Base-by-base conservation (phyloP, 2,329 filamentous ascomycete species). In the Parascedosporium putredinis region DNA sequence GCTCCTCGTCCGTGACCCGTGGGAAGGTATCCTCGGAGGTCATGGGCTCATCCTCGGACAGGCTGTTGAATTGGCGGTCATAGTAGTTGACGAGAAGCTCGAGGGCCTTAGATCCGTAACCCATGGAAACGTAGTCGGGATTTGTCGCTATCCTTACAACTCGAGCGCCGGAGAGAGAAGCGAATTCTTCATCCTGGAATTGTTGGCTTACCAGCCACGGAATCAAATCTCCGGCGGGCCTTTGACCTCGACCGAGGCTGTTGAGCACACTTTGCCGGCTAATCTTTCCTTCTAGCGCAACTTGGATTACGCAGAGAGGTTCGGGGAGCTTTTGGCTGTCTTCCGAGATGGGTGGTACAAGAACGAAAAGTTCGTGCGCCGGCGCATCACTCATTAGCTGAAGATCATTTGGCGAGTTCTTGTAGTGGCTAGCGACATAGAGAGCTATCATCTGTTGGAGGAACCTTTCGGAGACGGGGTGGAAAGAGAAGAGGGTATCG, bases 331-430 rank as follows among this genome's bases (percentile, higher is more conserved):
- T 83, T 50, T 83, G 83, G 49, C 82, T 82, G 49, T 83, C 79
- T 56, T 91, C 86, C 3, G 85, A 76, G 14, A 91, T 81, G 0
- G 93, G 91, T 2, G 90, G 86, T 2, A 95, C 88, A 22, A 98
- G 79, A 8, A 97, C 93, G 60, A 93, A 98, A 5, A 98, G 78
- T 64, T 97, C 90, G 66, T 98, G 93, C 1, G 93, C 91, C 1
- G 93, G 93, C 1, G 93, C 93, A 66, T 98, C 93, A 54, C 88
- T 95, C 88, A 98, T 95, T 51, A 98, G 78, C 64, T 97, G 93
- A n/a, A 98, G 76, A 60, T 98, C 93, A 59, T 98, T 95, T 0
- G 93, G 93, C 0, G 90, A 88, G 68, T 98, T 98, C 68, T 97
- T 97, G 74, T 98, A 96, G 66, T 95, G 89, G 49, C 88, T 95